phyloP scores from a whole-genome alignment of 2,329 filamentous ascomycete species.

The Plectosphaerella cucumerina region DNA sequence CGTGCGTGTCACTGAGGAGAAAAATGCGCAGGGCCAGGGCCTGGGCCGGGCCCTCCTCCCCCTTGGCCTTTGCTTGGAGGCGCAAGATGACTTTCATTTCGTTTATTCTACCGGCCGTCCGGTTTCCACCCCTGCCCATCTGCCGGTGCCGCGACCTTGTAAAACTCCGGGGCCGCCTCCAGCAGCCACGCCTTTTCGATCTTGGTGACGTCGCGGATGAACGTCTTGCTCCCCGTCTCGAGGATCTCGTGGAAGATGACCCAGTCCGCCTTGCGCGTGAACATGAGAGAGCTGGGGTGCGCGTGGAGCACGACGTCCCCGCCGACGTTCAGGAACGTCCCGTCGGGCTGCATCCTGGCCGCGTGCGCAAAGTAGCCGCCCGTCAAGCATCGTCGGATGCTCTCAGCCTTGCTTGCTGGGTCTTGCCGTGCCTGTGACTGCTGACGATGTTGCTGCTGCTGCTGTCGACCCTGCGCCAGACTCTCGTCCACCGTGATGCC shows the following conservation, averaged over 20 bases:
- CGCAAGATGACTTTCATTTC: neutral
- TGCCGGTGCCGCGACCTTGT: conserved; percentile 48
- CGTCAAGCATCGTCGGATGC: conserved; percentile 80
- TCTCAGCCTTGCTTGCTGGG: conserved; percentile 50
- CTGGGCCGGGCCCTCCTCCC: neutral
- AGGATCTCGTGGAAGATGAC: conserved; percentile 92
- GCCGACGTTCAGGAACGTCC: conserved; percentile 81
- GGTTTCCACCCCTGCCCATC: neutral
- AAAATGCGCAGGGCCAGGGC: neutral
- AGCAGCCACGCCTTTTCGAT: conserved; percentile 90
- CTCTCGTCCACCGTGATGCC: conserved; percentile 67
- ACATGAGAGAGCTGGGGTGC: conserved; percentile 90
- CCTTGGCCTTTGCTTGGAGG: conserved; percentile 6
- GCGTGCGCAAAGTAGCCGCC: conserved; percentile 91
- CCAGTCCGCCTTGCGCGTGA: conserved; percentile 95
- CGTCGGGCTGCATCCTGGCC: conserved; percentile 90
- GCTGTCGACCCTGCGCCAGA: conserved; percentile 26
- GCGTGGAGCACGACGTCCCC: conserved; percentile 76
- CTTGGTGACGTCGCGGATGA: conserved; percentile 87
- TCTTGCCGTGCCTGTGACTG: conserved; percentile 19
- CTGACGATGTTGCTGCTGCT: conserved; percentile 22
- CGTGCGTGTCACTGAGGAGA: neutral
- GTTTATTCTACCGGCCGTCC: neutral
- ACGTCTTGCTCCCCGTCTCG: conserved; percentile 84
- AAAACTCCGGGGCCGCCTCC: conserved; percentile 84